Evolutionary conservation across 2,329 filamentous ascomycete genomes (phyloP).

Genomic region (Penicillium sp.): DNA sequence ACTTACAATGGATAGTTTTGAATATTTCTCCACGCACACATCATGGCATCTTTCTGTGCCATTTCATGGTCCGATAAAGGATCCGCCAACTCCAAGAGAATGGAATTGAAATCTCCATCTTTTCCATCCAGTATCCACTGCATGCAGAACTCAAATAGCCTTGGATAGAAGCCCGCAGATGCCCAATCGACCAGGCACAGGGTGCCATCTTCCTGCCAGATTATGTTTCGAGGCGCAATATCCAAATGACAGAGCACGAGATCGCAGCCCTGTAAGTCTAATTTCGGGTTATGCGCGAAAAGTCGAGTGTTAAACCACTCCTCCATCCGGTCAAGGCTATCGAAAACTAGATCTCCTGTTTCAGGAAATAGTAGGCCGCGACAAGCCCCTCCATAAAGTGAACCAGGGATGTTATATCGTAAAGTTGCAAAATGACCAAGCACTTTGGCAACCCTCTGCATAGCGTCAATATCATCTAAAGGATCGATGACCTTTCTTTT

Average conservation of each 20-base stretch:
- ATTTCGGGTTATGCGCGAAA: constrained; percentile 9
- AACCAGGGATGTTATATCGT: constrained; percentile 3
- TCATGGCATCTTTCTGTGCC: constrained; percentile 4
- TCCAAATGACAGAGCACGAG: constrained; percentile 18
- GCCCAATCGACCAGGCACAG: constrained; percentile 28
- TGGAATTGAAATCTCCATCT: constrained; percentile 5
- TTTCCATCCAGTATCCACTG: constrained; percentile 12
- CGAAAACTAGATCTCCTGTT: constrained; percentile 18
- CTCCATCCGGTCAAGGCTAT: constrained; percentile 17
- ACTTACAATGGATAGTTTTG: constrained; percentile 12
- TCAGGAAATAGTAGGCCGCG: constrained; percentile 21
- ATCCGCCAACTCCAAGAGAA: constrained; percentile 4
- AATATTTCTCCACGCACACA: constrained; percentile 6
- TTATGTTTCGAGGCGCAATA: constrained; percentile 22
- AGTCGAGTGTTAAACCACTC: constrained; percentile 25
- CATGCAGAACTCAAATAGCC: constrained; percentile 24
- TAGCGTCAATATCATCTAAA: constrained; percentile 12
- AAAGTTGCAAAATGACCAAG: constrained; percentile 18
- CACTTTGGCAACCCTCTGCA: constrained; percentile 12
- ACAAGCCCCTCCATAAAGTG: constrained; percentile 14
- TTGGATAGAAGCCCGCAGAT: constrained; percentile 25
- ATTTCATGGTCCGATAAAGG: constrained; percentile 2
- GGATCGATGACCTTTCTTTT: constrained; percentile 20
- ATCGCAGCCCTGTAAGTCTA: constrained; percentile 2
- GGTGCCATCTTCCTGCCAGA: constrained; percentile 23